These are phyloP conservation scores for Fraxinus xanthoxyloides DNA, from an alignment of 305 asterid genomes.

Conservation along the genomic window DNA sequence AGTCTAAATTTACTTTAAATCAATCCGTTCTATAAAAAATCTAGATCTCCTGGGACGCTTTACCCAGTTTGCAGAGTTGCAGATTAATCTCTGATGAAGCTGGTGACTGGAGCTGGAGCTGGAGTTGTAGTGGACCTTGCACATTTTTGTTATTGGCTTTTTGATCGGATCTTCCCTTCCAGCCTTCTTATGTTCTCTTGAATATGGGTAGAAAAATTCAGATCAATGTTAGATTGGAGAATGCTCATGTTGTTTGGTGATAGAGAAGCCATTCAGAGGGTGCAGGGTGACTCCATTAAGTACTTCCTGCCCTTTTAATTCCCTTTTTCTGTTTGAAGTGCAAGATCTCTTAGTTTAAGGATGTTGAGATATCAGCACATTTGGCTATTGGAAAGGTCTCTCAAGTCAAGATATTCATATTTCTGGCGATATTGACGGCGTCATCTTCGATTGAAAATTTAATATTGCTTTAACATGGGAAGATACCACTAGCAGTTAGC, in stretches of 20 bases:
- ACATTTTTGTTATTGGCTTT: conserved; percentile 25
- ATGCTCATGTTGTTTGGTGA: conserved; percentile 29
- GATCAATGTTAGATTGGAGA: conserved; percentile 27
- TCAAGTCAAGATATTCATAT: conserved; percentile 18
- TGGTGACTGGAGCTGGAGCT: conserved; percentile 42
- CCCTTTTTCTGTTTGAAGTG: conserved; percentile 17
- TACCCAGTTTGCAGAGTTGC: conserved; percentile 56
- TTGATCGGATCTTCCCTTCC: conserved; percentile 35
- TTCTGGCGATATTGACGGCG: conserved; percentile 24
- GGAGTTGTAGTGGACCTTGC: conserved; percentile 45
- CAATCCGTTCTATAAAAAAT: conserved; percentile 46
- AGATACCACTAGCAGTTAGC: conserved; percentile 30
- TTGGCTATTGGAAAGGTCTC: conserved; percentile 31
- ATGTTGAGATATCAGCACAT: conserved; percentile 29
- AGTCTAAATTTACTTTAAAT: conserved; percentile 32
- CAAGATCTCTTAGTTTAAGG: conserved; percentile 22
- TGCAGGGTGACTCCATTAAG: conserved; percentile 21
- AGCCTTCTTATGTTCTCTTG: conserved; percentile 22
- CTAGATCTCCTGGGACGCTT: conserved; percentile 54
- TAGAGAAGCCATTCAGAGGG: conserved; percentile 26
- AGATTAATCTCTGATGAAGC: conserved; percentile 45
- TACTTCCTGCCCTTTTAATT: conserved; percentile 25
- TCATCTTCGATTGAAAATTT: conserved; percentile 21
- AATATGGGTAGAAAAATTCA: conserved; percentile 22
- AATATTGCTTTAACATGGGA: conserved; percentile 23